Base-by-base conservation (phyloP, 257 asterid species). In the Agastache rugosa region DNA sequence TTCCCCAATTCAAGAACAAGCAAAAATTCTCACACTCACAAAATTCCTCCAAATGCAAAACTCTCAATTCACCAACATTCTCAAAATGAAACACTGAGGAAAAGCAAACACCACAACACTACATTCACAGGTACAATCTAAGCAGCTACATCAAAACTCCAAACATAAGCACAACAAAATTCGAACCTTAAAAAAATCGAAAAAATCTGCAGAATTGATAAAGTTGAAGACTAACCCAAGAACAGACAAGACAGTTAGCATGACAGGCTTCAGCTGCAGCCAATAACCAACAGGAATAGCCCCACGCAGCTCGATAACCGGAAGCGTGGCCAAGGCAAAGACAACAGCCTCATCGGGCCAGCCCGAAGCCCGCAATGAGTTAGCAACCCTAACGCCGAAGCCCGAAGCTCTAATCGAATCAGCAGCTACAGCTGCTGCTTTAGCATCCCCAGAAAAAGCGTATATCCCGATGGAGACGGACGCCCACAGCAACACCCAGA, bases 251-350 rank as follows among this genome's bases (percentile, higher is more conserved):
- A 85, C 74, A 74, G 96, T 82, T 2, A 91, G 80, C 35, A 47
- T 9, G 6, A 60, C 51, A 59, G 97, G 96, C 56, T 81, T 86
- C n/a, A 91, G 85, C 23, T 87, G 94, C 77, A 91, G 74, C 96
- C 97, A 91, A 72, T 91, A 91, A 60, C 97, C 96, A 73, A 91
- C 96, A 29, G 97, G 96, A 77, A 91, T 87, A 23, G 97, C 96
- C 34, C 97, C 97, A 69, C 96, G 96, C 81, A 91, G 90, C 85
- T 89, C 97, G 82, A 89, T 85, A 11, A 91, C 91, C 8, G 97
- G 97, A 45, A 92, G 86, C 29, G 92, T 85, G 39, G 96, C 95
- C 83, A 88, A 80, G n/a, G 93, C 86, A 79, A 92, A 88, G 53
- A 90, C 97, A 61, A 85, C 89, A 12, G 89, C 87, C 72, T 88